Evolutionary conservation across 1,284 basidiomycete genomes (phyloP).

Genomic region (Pyrrhoderma noxium): DNA sequence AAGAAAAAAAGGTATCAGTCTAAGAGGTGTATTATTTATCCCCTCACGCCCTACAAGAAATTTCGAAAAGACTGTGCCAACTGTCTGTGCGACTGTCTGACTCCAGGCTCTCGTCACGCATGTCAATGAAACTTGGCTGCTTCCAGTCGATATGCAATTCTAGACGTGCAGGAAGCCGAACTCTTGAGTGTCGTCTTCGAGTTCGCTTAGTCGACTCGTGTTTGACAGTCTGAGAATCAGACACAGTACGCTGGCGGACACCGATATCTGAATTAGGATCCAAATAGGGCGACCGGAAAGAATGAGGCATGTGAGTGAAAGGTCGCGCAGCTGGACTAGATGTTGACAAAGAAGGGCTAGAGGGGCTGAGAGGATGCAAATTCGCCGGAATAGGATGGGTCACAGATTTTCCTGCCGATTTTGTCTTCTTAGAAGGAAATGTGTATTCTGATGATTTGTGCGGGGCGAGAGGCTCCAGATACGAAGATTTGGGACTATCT

Average conservation of each 20-base stretch:
- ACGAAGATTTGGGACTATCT: not conserved
- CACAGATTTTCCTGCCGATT: not conserved
- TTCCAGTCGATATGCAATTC: slow-evolving; percentile 15
- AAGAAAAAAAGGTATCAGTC: not conserved
- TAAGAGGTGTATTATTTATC: too few relatives aligned
- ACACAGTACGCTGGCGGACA: slow-evolving; percentile 9
- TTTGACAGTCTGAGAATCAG: not conserved
- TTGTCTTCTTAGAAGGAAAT: not conserved
- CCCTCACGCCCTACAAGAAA: slow-evolving; percentile 10
- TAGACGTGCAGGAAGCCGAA: not conserved
- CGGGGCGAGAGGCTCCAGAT: not conserved
- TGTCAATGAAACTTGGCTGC: slow-evolving; percentile 17
- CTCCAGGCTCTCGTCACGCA: slow-evolving; percentile 16
- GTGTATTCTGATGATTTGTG: not conserved
- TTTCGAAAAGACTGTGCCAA: slow-evolving; percentile 17
- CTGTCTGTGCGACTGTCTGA: slow-evolving; percentile 15
- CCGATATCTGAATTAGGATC: not conserved
- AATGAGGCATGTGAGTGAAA: not conserved
- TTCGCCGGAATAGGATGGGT: slow-evolving; percentile 2
- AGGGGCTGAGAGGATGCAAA: slow-evolving; percentile 7
- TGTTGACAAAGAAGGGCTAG: not conserved
- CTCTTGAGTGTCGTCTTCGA: not conserved
- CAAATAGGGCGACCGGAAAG: not conserved
- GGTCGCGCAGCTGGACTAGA: not conserved
- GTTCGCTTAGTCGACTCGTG: not conserved